Conservation (phyloP, 2,329 filamentous ascomycete genomes). For the Colletotrichum sp. region DNA sequence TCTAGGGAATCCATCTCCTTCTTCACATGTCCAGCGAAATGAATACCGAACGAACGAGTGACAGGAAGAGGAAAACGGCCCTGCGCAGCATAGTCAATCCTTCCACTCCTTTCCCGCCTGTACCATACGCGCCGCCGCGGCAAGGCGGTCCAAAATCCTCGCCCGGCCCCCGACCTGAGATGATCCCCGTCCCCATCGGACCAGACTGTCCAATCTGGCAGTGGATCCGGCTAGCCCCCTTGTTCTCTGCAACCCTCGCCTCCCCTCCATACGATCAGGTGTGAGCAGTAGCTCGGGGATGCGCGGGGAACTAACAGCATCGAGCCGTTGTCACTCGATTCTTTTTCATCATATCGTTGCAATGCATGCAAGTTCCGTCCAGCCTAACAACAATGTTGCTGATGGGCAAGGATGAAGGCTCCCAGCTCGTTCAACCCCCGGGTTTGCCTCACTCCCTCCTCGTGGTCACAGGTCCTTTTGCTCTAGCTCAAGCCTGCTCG, state of each 20-base stretch:
- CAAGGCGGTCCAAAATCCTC: not conserved
- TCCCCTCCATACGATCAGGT: not conserved
- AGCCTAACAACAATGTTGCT: not conserved
- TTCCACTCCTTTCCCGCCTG: not conserved
- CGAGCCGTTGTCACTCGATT: not conserved
- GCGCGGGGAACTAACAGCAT: not conserved
- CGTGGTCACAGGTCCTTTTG: not conserved
- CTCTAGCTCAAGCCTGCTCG: not conserved
- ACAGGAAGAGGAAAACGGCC: not conserved
- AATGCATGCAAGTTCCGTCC: not conserved
- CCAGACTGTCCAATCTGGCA: conserved; percentile 9
- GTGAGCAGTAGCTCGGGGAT: not conserved
- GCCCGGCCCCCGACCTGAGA: not conserved
- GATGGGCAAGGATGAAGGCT: not conserved
- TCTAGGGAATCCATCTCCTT: conserved; percentile 6
- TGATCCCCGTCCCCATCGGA: conserved; percentile 5
- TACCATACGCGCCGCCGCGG: not conserved
- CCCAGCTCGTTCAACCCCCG: not conserved
- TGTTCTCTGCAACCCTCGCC: conserved; percentile 4
- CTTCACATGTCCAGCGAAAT: conserved; percentile 10
- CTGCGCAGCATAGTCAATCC: not conserved
- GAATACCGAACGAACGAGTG: not conserved
- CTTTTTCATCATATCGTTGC: conserved; percentile 16
- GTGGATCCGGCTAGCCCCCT: not conserved
- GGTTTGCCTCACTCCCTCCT: not conserved